These are phyloP conservation scores for Penicilliopsis zonata DNA, from an alignment of 495 filamentous ascomycete species.

Conservation along the genomic window DNA sequence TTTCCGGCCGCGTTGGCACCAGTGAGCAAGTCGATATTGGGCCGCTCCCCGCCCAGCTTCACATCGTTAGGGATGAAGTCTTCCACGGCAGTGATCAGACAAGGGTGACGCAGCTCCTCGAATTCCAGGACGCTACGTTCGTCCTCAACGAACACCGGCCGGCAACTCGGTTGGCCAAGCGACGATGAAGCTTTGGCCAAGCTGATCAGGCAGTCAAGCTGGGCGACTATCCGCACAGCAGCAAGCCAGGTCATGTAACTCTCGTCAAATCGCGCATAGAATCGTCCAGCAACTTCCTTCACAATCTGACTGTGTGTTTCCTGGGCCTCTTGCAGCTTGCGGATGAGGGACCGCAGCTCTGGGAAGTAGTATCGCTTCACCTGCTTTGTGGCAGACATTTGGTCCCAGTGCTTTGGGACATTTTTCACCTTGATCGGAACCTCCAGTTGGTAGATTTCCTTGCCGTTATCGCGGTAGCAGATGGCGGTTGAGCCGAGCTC, in stretches of 20 bases:
- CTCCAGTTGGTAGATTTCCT: constrained; percentile 95
- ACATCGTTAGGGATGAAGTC: constrained; percentile 98
- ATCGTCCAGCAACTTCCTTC: constrained; percentile 70
- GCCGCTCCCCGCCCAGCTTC: constrained; percentile 61
- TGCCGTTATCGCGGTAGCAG: constrained; percentile 79
- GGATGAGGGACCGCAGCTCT: constrained; percentile 68
- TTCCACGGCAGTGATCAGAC: constrained; percentile 73
- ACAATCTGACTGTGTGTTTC: constrained; percentile 90
- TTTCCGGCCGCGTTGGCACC: constrained; percentile 98
- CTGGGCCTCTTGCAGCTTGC: constrained; percentile 81
- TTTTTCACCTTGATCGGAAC: constrained; percentile 72
- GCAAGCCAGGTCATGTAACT: constrained; percentile 81
- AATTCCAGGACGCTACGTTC: constrained; percentile 83
- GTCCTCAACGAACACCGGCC: constrained; percentile 73
- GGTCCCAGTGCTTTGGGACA: constrained; percentile 79
- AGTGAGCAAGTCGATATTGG: constrained; percentile 87
- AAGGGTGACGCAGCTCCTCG: constrained; percentile 85
- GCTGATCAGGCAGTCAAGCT: constrained; percentile 91
- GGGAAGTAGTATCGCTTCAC: constrained; percentile 93
- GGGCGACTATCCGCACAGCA: constrained; percentile 74
- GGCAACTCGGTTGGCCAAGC: constrained; percentile 77
- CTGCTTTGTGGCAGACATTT: constrained; percentile 86
- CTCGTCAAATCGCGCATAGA: constrained; percentile 80
- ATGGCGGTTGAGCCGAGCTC: constrained; percentile 58
- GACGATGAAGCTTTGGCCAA: constrained; percentile 76